These are phyloP conservation scores for Ceratocystis harringtonii DNA, from an alignment of 2,329 filamentous ascomycete genomes.

Conservation along the genomic window DNA sequence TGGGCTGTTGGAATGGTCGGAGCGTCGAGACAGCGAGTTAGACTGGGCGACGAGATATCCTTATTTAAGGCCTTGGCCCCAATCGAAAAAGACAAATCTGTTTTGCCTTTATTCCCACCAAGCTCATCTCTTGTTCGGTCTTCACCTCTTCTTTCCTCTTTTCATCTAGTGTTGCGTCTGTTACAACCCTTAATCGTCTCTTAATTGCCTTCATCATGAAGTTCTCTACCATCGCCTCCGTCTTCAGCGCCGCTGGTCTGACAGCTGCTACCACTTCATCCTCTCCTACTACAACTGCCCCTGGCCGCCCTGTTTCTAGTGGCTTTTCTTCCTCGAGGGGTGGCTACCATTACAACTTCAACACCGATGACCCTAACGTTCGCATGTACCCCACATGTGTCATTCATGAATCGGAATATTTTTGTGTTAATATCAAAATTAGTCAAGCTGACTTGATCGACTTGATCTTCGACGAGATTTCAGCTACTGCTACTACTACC, in stretches of 20 bases:
- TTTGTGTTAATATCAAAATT: background rate
- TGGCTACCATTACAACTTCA: background rate
- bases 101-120: background rate
- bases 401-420: background rate
- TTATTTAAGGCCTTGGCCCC: background rate
- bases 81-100: background rate
- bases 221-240: background rate
- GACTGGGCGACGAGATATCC: background rate
- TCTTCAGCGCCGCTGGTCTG: background rate
- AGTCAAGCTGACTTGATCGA: background rate
- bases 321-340: background rate
- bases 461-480: too few species aligned
- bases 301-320: background rate
- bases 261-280: background rate
- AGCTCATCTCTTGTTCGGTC: background rate
- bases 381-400: background rate
- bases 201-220: slow-evolving; percentile 1
- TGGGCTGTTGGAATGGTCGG: background rate
- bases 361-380: background rate
- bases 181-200: background rate
- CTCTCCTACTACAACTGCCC: background rate
- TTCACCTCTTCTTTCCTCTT: background rate
- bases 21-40: background rate
- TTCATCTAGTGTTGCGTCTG: background rate
- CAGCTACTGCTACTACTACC: too few species aligned